Evolutionary conservation across 495 filamentous ascomycete genomes (phyloP), one percentile per base, ranked within the genome.

Genomic region (Cryomyces antarcticus): DNA sequence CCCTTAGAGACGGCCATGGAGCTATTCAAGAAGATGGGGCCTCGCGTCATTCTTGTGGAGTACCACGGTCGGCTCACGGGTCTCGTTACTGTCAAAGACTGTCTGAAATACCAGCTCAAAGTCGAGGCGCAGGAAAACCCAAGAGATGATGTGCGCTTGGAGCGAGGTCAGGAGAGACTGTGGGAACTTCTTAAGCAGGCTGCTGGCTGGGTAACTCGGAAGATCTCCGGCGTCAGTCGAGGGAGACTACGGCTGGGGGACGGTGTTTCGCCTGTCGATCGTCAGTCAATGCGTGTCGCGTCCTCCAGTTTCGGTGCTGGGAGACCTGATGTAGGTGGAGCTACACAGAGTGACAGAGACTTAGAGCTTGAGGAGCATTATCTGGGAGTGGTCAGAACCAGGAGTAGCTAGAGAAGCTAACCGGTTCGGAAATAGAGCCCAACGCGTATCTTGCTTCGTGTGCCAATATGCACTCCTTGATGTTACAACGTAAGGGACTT

Each of bases 1-100:
- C 82, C 88, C 0, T 72, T 97, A 0, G 89, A 97, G 60, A 97
- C 89, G 0, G 89, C 94, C 37, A 95, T 96, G 85, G 89, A 97
- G 57, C 73, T 96, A 37, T 97, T 97, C 68, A 88, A 89, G 56
- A 97, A 97, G 66, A 87, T 97, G 61, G 89, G 92, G 0, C 89
- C 89, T 3, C 75, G 92, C 2, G 85, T 94, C 9, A 84, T 97
- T 41, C 68, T 96, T 11, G 82, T 96, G 37, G 92, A 97, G 57
- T 78, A 93, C 54, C 77, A 78, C 38, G 89, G 89, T 24, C 70
- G 73, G 31, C 68, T 97, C 3, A 69, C 68, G 0, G 89, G 89
- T 2, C 67, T 96, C 5, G 84, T 97, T 7, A 97, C 89, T 0
- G 82, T 95, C 46, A 97, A 97, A 61, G 89, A 97, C 60, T 95